These are phyloP conservation scores for Fusarium phyllophilum DNA, from an alignment of 2,329 filamentous ascomycete genomes.

Conservation along the genomic window DNA sequence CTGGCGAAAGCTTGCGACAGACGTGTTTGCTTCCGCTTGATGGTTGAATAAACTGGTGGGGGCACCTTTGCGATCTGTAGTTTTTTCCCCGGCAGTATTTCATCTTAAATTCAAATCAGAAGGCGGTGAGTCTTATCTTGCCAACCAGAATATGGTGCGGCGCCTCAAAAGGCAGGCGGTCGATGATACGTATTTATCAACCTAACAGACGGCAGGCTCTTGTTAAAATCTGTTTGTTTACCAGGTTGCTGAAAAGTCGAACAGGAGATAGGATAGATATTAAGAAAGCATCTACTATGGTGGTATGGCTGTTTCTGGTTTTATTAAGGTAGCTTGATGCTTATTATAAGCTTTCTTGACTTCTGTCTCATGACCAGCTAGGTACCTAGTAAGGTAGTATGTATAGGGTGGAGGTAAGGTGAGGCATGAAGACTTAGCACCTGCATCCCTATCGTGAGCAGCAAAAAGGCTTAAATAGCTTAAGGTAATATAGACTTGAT, in stretches of 20 bases:
- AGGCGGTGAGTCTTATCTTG: conserved; percentile 28
- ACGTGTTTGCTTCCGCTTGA: conserved; percentile 25
- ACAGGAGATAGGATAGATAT: not conserved
- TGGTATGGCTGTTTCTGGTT: not conserved
- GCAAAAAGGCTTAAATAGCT: not conserved
- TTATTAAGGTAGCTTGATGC: not conserved
- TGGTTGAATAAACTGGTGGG: conserved; percentile 21
- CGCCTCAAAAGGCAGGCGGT: conserved; percentile 39
- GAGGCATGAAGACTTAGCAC: not conserved
- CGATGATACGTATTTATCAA: conserved; percentile 5
- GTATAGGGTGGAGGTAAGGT: not conserved
- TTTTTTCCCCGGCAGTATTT: conserved; percentile 43
- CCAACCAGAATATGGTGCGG: not conserved
- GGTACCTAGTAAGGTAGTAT: not conserved
- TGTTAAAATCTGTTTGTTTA: not conserved
- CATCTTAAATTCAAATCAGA: not conserved
- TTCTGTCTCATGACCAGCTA: not conserved
- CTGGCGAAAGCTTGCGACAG: conserved; percentile 14
- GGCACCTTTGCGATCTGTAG: conserved; percentile 34
- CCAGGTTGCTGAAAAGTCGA: not conserved
- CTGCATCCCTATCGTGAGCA: not conserved
- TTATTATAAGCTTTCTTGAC: not conserved
- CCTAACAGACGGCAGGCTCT: not conserved
- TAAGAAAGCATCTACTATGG: too few relatives aligned
- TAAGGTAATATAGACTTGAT: not conserved